Conservation (phyloP, 768 basidiomycete species). For the Arthromyces matolae region DNA sequence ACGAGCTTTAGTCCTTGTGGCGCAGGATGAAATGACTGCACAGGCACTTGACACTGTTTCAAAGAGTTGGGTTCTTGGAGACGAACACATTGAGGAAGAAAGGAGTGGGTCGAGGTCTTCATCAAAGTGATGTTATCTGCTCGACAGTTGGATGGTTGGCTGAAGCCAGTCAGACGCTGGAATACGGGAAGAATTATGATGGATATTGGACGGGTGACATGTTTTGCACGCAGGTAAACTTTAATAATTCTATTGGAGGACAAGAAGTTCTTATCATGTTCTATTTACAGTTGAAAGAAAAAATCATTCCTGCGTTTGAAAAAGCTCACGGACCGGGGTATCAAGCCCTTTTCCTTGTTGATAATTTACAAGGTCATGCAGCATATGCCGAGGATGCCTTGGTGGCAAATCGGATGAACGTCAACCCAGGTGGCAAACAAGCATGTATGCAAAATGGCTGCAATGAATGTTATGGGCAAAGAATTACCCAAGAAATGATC, state of each 20-base stretch:
- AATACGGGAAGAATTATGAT: constrained; percentile 1
- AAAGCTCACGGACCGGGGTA: constrained; percentile 18
- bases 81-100: constrained; percentile 36
- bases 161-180: constrained; percentile 23
- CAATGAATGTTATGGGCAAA: constrained; percentile 23
- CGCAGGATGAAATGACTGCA: constrained; percentile 38
- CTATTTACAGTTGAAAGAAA: neutral
- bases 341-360: constrained; percentile 35
- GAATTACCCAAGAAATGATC: constrained; percentile 30
- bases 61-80: constrained; percentile 34
- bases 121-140: constrained; percentile 22
- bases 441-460: constrained; percentile 29
- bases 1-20: constrained; percentile 23
- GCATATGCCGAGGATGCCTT: constrained; percentile 37
- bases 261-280: neutral
- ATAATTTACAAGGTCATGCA: constrained; percentile 40
- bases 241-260: neutral
- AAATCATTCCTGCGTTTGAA: neutral
- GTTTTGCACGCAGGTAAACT: neutral
- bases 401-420: constrained; percentile 32
- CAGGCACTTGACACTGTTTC: constrained; percentile 43
- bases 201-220: neutral
- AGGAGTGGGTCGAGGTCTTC: constrained; percentile 28
- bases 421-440: constrained; percentile 37
- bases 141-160: constrained; percentile 27